Base-by-base conservation (phyloP, 805 yeast species). In the Priceomyces carsonii region DNA sequence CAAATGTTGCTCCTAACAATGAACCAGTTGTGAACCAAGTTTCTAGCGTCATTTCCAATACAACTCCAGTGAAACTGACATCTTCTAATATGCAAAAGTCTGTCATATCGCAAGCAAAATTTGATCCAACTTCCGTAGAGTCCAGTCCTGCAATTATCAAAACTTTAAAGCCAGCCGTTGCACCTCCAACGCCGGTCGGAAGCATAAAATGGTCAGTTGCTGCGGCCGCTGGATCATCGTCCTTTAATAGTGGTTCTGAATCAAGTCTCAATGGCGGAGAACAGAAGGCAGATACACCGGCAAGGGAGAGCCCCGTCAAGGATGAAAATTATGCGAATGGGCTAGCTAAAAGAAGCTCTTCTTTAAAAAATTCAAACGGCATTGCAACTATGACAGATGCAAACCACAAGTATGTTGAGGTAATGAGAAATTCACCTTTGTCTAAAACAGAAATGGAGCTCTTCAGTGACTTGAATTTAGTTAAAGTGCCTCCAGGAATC, bases 161-260 rank as follows among this genome's bases (percentile, higher is more conserved):
- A 33, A 65, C 63, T 5, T 54, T 75, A 43, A 76, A 74, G 48
- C 82, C 83, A 1, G 80, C 82, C 1, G 60, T 75, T 3, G 63
- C 75, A 5, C 82, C 82, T 8, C 56, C 71, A 1, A 71, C 71
- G 45, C 77, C 79, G 6, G 65, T 72, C 6, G 77, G 78, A 9
- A 77, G 73, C 31, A 55, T 78, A 35, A 77, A 77, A 49, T 78
- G 80, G 67, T 66, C 82, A 0, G 62, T 78, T 1, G 79, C 79
- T 4, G 80, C 79, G 4, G 74, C 45, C 19, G 47, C 42, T 16
- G 42, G 44, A 8, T 36, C 35, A 16, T 10, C 46, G 3, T 33
- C 27, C 6, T 18, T 12, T 20, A 28, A 18, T 17, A 16, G 36
- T 16, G 32, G 28, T 17, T 33, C 40, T n/a, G 24, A 35, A 6